Conservation (phyloP, 345 rosid species). For the Moricandia moricandioides region DNA sequence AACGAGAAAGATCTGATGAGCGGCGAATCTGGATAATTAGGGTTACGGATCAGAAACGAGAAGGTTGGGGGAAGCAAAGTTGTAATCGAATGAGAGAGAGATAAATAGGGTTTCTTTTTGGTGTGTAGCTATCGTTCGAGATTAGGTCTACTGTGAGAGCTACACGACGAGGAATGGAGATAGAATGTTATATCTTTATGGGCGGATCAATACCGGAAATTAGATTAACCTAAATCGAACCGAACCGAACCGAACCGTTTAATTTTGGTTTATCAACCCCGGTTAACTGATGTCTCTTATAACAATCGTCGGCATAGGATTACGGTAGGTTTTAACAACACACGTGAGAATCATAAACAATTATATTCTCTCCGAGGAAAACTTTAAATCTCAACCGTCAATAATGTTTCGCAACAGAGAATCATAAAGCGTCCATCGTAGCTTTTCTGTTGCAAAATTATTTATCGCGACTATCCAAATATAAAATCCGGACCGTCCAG, state of each 20-base stretch:
- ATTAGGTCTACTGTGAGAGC: neutral
- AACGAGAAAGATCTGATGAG: neutral
- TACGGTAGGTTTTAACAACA: neutral
- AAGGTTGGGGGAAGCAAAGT: neutral
- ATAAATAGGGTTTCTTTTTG: neutral
- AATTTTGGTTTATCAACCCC: too few species aligned
- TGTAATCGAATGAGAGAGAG: neutral
- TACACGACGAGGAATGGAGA: neutral
- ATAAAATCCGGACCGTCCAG: conserved; percentile 9
- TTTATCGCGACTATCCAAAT: neutral
- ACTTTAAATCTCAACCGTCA: conserved; percentile 14
- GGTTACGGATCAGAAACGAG: neutral
- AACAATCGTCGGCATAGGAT: too few species aligned
- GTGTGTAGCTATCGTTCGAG: neutral
- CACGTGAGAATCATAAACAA: conserved; percentile 22
- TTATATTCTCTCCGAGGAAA: neutral
- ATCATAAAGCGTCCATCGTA: conserved; percentile 29
- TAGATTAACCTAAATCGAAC: neutral
- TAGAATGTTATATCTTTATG: neutral
- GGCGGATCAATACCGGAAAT: neutral
- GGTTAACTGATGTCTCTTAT: too few species aligned
- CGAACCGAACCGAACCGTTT: neutral
- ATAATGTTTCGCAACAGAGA: conserved; percentile 1
- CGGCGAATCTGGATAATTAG: neutral
- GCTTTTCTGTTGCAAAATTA: conserved; percentile 25